Conservation (phyloP, 2,329 filamentous ascomycete species). For the Fusarium proliferatum region DNA sequence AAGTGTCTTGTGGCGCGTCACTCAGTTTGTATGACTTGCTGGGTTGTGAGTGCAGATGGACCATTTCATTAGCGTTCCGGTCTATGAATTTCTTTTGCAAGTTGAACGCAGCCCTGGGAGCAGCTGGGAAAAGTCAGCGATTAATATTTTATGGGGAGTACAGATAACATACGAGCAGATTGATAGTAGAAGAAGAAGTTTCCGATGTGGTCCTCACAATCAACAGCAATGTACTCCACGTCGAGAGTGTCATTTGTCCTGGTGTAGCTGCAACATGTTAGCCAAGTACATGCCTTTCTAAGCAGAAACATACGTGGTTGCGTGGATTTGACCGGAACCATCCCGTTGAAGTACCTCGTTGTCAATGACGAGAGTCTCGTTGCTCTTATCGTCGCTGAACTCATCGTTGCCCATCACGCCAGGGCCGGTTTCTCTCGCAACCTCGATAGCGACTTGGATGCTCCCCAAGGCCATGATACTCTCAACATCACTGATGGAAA, state of each 20-base stretch:
- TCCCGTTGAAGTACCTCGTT: rapidly evolving
- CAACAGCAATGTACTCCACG: background rate
- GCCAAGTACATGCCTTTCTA: rapidly evolving
- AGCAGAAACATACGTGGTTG: background rate
- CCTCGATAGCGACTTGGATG: background rate
- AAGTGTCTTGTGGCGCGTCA: background rate
- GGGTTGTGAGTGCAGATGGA: background rate
- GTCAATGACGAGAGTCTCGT: background rate
- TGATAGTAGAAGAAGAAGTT: background rate
- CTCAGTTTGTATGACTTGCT: background rate
- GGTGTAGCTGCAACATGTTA: background rate
- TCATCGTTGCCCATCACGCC: rapidly evolving
- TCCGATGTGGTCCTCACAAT: background rate
- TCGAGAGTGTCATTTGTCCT: background rate
- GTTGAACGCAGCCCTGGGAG: background rate
- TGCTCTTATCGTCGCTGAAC: background rate
- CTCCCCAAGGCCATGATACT: background rate
- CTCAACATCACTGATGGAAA: too few relatives aligned
- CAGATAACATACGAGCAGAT: rapidly evolving
- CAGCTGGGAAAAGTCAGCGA: background rate
- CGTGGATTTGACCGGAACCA: background rate
- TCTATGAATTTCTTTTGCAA: rapidly evolving
- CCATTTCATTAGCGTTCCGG: rapidly evolving
- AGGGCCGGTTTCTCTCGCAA: too few relatives aligned
- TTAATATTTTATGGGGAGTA: rapidly evolving